Evolutionary conservation across 495 filamentous ascomycete species (phyloP).

Genomic region (Xylaria acuta): DNA sequence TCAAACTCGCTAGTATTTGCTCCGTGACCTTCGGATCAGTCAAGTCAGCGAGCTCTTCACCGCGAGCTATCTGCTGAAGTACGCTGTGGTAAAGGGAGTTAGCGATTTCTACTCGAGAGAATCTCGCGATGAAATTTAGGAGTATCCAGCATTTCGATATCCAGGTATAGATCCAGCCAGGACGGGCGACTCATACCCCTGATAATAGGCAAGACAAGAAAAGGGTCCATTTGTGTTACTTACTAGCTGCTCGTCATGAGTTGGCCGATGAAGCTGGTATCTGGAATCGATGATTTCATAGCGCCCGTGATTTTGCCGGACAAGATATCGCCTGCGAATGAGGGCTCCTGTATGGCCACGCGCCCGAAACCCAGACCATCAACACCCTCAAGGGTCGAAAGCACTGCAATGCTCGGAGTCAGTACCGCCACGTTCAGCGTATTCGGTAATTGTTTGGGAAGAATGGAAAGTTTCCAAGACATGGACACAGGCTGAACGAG

Average conservation of each 20-base stretch:
- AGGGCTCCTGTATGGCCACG: conserved; percentile 57
- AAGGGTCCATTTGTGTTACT: background rate
- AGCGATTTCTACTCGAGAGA: background rate
- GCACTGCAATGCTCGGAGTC: background rate
- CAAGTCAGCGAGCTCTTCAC: conserved; percentile 58
- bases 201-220: background rate
- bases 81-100: background rate
- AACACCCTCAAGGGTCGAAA: conserved; percentile 54
- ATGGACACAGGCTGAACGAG: background rate
- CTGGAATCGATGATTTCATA: conserved; percentile 38
- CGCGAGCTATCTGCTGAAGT: conserved; percentile 55
- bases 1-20: conserved; percentile 17
- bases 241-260: background rate
- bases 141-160: background rate
- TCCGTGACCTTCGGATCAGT: conserved; percentile 51
- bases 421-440: background rate
- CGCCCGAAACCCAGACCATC: conserved; percentile 63
- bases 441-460: background rate
- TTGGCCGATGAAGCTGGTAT: conserved; percentile 16
- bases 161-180: background rate
- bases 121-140: background rate
- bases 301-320: conserved; percentile 56
- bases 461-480: background rate
- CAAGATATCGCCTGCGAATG: conserved; percentile 54
- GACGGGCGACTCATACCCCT: background rate